These are phyloP conservation scores for Centaurea solstitialis DNA, from an alignment of 129 eudicot genomes.

Conservation along the genomic window DNA sequence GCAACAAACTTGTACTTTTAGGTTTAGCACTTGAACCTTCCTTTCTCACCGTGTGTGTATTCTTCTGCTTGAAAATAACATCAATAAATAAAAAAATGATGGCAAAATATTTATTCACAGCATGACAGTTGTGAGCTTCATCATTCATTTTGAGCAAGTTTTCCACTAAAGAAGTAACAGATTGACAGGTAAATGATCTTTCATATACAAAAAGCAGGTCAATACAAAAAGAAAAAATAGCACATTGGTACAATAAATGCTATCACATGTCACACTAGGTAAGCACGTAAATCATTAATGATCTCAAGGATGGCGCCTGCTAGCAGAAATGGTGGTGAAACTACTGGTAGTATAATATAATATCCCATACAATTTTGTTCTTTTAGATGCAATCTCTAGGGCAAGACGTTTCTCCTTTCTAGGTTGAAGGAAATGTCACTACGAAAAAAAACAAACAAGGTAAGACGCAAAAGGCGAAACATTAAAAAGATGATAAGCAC, in stretches of 20 bases:
- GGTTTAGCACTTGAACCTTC: constrained; percentile 73
- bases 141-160: not conserved
- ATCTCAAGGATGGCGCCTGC: constrained; percentile 5
- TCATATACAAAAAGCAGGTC: not conserved
- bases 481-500: not conserved
- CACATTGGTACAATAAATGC: not conserved
- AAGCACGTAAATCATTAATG: not conserved
- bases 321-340: not conserved
- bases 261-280: constrained; percentile 2
- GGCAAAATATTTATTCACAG: constrained; percentile 1
- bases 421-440: not conserved
- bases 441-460: not conserved
- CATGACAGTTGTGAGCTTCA: constrained; percentile 2
- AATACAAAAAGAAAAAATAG: not conserved
- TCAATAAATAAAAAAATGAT: constrained; percentile 5
- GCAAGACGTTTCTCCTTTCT: not conserved
- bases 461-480: not conserved
- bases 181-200: constrained; percentile 10
- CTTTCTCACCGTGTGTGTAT: constrained; percentile 52
- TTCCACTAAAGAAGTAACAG: not conserved
- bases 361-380: not conserved
- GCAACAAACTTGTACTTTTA: constrained; percentile 47
- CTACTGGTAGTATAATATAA: constrained; percentile 11
- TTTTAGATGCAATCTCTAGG: not conserved
- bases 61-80: constrained; percentile 53